Percentiles rank a stretch among this genome's conserved stretches.
Evolutionary conservation across 2,329 filamentous ascomycete species (phyloP).

Genomic region (Hypoxylon sp.): DNA sequence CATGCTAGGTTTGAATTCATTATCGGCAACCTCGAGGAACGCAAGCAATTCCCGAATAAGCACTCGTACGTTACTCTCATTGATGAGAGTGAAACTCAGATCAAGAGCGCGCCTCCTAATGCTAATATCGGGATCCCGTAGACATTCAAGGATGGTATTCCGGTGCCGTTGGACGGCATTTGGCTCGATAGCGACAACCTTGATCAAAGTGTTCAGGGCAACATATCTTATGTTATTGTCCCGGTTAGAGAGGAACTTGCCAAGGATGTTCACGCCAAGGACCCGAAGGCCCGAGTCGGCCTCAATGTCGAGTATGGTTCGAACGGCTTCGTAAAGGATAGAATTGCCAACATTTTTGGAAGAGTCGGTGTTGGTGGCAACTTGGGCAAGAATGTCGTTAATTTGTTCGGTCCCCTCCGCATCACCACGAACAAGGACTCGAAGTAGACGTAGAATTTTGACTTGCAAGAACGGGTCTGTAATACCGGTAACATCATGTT

Average conservation of each 20-base stretch:
- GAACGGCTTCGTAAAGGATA: conserved; percentile 96
- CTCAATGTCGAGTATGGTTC: conserved; percentile 97
- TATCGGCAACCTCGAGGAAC: conserved; percentile 96
- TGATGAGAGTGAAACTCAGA: conserved; percentile 97
- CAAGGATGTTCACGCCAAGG: conserved; percentile 96
- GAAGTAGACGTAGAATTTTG: conserved; percentile 89
- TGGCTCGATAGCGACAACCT: conserved; percentile 97
- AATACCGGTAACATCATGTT: conserved; percentile 98
- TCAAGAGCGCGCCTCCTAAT: conserved; percentile 96
- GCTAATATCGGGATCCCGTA: conserved; percentile 97
- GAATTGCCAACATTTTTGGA: conserved; percentile 99
- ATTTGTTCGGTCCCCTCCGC: conserved; percentile 93
- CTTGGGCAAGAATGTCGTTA: conserved; percentile 97
- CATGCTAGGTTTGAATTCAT: conserved; percentile 99
- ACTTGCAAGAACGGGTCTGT: conserved; percentile 98
- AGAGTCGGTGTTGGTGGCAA: conserved; percentile 97
- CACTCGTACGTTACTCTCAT: conserved; percentile 94
- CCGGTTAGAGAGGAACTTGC: conserved; percentile 97
- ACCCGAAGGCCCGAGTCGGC: conserved; percentile 95
- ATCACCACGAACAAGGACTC: conserved; percentile 90
- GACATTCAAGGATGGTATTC: conserved; percentile 96
- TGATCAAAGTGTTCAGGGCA: conserved; percentile 95
- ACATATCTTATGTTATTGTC: conserved; percentile 99
- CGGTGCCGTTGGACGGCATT: conserved; percentile 97
- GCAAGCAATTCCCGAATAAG: conserved; percentile 93